A percentile compares a stretch with the other conserved stretches of the same genome.
phyloP scores from a whole-genome alignment of 805 yeast species.

The Monosporozyma aerobia region DNA sequence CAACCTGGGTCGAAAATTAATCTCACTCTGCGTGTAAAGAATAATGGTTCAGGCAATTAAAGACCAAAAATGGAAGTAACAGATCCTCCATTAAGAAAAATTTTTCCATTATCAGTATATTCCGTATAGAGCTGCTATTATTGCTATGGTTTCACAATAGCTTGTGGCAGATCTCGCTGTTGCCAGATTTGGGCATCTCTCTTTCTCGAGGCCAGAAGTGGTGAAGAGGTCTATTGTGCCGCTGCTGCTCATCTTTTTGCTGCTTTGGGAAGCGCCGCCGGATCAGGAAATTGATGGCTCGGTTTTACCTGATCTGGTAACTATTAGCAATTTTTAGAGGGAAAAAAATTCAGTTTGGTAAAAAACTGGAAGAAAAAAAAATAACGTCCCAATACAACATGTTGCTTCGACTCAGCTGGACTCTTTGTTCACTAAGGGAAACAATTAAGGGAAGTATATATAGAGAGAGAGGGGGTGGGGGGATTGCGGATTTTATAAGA shows the following conservation, averaged over 20 bases:
- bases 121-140: neutral
- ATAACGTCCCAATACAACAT: neutral
- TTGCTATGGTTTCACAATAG: neutral
- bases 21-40: neutral
- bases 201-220: neutral
- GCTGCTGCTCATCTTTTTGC: neutral
- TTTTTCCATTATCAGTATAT: neutral
- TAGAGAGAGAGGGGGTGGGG: neutral
- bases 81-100: neutral
- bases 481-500: neutral
- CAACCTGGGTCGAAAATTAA: neutral
- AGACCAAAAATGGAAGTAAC: neutral
- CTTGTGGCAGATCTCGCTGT: neutral
- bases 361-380: neutral
- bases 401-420: neutral
- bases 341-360: neutral
- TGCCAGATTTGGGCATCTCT: neutral
- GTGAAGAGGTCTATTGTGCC: neutral
- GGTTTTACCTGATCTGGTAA: neutral
- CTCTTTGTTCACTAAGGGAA: neutral
- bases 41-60: neutral
- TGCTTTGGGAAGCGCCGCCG: neutral
- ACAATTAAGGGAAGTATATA: neutral
- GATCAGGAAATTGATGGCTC: neutral
- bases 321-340: neutral